These are phyloP conservation scores for Mucor sp. DNA, from an alignment of 371 early-diverging fungal genomes.

Conservation along the genomic window DNA sequence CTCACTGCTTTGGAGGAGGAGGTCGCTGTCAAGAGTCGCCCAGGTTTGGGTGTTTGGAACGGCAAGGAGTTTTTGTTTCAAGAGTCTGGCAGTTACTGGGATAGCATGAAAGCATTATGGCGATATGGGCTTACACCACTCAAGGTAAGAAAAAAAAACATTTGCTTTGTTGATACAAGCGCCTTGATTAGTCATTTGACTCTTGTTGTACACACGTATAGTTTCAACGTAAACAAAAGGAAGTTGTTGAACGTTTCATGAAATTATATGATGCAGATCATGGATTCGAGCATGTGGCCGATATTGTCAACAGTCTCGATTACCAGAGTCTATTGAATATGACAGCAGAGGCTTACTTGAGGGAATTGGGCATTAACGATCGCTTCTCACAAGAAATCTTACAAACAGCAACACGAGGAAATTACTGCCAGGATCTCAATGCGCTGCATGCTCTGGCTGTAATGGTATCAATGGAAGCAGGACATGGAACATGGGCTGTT, in stretches of 20 bases:
- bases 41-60: slow-evolving; percentile 55
- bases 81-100: slow-evolving; percentile 53
- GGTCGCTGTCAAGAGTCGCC: neutral
- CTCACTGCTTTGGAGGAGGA: slow-evolving; percentile 14
- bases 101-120: slow-evolving; percentile 43
- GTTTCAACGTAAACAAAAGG: slow-evolving; percentile 25
- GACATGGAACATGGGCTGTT: slow-evolving; percentile 55
- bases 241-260: slow-evolving; percentile 21
- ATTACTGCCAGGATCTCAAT: slow-evolving; percentile 72
- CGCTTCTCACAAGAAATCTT: slow-evolving; percentile 52
- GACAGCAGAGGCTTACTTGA: slow-evolving; percentile 46
- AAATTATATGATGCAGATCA: slow-evolving; percentile 13
- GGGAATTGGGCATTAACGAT: slow-evolving; percentile 29
- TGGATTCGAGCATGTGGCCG: slow-evolving; percentile 19
- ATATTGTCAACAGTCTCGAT: slow-evolving; percentile 23
- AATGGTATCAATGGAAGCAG: slow-evolving; percentile 62
- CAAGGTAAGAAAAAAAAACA: slow-evolving; percentile 37
- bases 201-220: neutral
- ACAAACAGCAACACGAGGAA: slow-evolving; percentile 66
- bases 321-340: slow-evolving; percentile 30
- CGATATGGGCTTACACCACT: slow-evolving; percentile 56
- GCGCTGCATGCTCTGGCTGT: slow-evolving; percentile 64
- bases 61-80: slow-evolving; percentile 53
- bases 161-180: neutral
- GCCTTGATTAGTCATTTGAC: neutral